Evolutionary conservation across 805 yeast species (phyloP), one percentile per base, ranked within the genome.

Genomic region (Candida dajiaensis): DNA sequence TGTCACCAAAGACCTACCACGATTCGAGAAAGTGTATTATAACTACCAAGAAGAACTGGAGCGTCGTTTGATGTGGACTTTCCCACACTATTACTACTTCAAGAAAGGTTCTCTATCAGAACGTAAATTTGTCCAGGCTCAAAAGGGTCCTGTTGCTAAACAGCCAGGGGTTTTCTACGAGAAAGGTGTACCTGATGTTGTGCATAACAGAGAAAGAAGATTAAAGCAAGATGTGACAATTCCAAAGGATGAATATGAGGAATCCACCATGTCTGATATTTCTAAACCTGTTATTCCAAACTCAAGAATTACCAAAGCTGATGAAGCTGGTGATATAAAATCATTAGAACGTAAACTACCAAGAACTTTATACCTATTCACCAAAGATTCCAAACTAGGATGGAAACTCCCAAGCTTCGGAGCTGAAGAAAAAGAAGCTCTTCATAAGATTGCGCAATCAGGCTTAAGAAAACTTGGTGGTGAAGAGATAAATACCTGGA

Each of bases 31-130:
- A 49, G 80, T 81, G 43, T 94, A 83, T 66, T 87, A 85, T 63
- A 71, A 80, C 45, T 94, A 94, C 64, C 96, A 90, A 66, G 78
- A 80, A 43, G 95, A 87, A 64, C 73, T 94, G 46, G 90, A 89
- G 72, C 82, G 82, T 61, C 77, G 98, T 58, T 73, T 94, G 55
- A 89, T 90, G 96, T 89, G 97, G 96, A 89, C 98, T 0, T 94
- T 94, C 66, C 98, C 99, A 6, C 81, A 84, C 56, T 89, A 89
- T 78, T 90, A 81, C 63, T 94, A 90, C 69, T 94, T 83, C 71
- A 87, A 85, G 61, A 83, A 78, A 57, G 98, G 98, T 51, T 84
- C 97, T 1, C 72, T 94, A 51, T 80, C 96, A 3, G 96, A 89
- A 63, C 86, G 89, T 62, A 79, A 78, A 56, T 92, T 80, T 67